Evolutionary conservation across 2,329 filamentous ascomycete species (phyloP), one percentile per base, ranked within the genome.

Genomic region (Penicillium palitans): DNA sequence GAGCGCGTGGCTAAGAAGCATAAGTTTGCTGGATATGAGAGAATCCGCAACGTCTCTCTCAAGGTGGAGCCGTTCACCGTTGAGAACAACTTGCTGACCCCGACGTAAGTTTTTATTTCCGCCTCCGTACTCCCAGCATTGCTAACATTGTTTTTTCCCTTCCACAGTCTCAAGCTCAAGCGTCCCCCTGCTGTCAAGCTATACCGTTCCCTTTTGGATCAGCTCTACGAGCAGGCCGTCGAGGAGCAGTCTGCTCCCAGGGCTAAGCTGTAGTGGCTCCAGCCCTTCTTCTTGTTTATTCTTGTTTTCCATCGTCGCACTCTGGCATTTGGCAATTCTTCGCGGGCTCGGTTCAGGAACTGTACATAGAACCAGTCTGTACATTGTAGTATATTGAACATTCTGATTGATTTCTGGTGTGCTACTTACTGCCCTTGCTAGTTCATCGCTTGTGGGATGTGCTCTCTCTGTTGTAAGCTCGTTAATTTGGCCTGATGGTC

Each of bases 21-120:
- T 75, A 96, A 95, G 79, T 93, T 99, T 76, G 95, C 96, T 72
- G 90, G 87, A 66, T 98, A 90, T 68, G 95, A 99, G 82, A 86
- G 86, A 63, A 88, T 98, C 47, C 85, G 84, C 73, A 90, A 88
- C 66, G 83, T 89, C 57, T 77, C 88, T 62, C 78, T 99, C 66
- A 87, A 89, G 68, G 68, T 97, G 15, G 95, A 99, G 59, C 95
- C 95, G 2, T 98, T 99, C 69, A 90, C 87, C 1, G 87, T 98
- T 64, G 93, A 96, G 51, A 99, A 99, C 72, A 90, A 96, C 76
- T 81, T 97, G 50, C 78, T 81, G 64, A 81, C 79, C 8, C 79
- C 79, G 12, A 81, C 79, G 74, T 80, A 68, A 70, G 77, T 77
- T 51, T 29, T 19, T 93, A 72, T 50, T 17, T n/a, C 25, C 33